These are phyloP conservation scores for Craterostigma plantagineum DNA, from an alignment of 257 asterid genomes.

Conservation along the genomic window DNA sequence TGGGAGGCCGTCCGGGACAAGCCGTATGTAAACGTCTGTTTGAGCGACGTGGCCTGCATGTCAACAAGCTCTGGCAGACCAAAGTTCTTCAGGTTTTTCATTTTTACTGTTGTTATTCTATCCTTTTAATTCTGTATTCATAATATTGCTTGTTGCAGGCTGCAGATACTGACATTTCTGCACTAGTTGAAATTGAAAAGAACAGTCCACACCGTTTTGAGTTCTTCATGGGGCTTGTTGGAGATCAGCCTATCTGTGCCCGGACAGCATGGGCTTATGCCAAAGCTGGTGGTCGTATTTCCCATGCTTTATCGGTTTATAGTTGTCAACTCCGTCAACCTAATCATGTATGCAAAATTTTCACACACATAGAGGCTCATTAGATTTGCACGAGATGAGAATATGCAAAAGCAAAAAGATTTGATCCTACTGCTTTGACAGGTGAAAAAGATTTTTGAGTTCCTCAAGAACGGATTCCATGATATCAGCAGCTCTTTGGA, in stretches of 20 bases:
- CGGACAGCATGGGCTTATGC: constrained; percentile 99
- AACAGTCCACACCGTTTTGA: constrained; percentile 95
- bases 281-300: constrained; percentile 81
- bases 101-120: constrained; percentile 4
- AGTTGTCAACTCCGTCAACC: constrained; percentile 94
- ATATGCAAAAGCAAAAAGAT: constrained; percentile 7
- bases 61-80: constrained; percentile 95
- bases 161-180: constrained; percentile 94
- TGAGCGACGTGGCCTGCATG: constrained; percentile 92
- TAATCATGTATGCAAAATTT: constrained; percentile 34
- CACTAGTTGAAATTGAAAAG: constrained; percentile 93
- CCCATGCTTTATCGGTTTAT: constrained; percentile 93
- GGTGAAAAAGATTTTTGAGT: constrained; percentile 85
- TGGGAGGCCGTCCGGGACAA: constrained; percentile 99
- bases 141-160: constrained; percentile 52
- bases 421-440: constrained; percentile 29
- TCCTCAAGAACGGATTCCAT: constrained; percentile 69
- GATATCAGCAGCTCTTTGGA: constrained; percentile 90
- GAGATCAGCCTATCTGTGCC: constrained; percentile 94
- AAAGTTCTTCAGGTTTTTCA: constrained; percentile 81
- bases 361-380: constrained; percentile 2
- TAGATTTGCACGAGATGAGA: constrained; percentile 1
- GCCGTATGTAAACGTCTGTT: constrained; percentile 90
- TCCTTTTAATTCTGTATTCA: constrained; percentile 9
- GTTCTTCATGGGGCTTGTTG: constrained; percentile 98